phyloP scores from a whole-genome alignment of 2,329 filamentous ascomycete species.

The Sporothrix pseudoabietina region DNA sequence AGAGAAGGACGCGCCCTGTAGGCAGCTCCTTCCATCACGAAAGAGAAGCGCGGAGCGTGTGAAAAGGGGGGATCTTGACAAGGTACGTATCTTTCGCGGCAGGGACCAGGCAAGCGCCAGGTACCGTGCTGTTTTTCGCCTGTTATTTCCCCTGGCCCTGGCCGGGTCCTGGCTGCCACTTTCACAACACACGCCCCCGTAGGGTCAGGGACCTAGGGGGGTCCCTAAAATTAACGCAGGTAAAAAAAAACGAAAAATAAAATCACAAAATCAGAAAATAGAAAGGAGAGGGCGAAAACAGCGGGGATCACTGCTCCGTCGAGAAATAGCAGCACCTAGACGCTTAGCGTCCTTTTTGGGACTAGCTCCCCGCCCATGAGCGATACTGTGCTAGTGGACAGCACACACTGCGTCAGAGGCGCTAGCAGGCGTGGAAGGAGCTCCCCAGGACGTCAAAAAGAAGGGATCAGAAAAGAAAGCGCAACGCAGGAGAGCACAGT shows the following conservation, averaged over 20 bases:
- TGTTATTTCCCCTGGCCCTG: background rate
- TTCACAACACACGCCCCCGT: background rate
- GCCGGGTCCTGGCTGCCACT: conserved; percentile 15
- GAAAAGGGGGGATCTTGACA: background rate
- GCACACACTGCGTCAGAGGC: conserved; percentile 27
- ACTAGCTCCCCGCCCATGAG: conserved; percentile 15
- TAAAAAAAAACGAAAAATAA: conserved; percentile 16
- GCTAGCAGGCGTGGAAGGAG: conserved; percentile 28
- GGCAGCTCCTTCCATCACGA: conserved; percentile 16
- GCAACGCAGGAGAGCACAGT: background rate
- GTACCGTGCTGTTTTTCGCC: background rate
- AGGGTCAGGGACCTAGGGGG: conserved; percentile 8
- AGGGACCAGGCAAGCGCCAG: conserved; percentile 1
- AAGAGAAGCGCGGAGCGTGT: background rate
- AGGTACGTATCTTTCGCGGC: background rate
- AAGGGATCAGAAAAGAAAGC: background rate
- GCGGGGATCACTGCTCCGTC: conserved; percentile 28
- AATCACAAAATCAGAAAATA: conserved; percentile 11
- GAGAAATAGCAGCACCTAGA: background rate
- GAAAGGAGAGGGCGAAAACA: conserved; percentile 17
- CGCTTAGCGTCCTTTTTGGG: conserved; percentile 19
- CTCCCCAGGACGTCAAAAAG: conserved; percentile 23
- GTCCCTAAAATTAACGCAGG: conserved; percentile 17
- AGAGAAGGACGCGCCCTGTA: background rate
- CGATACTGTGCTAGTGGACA: conserved; percentile 3